Evolutionary conservation across 106 monocot species (phyloP).

Genomic region (Ottelia alismoides): DNA sequence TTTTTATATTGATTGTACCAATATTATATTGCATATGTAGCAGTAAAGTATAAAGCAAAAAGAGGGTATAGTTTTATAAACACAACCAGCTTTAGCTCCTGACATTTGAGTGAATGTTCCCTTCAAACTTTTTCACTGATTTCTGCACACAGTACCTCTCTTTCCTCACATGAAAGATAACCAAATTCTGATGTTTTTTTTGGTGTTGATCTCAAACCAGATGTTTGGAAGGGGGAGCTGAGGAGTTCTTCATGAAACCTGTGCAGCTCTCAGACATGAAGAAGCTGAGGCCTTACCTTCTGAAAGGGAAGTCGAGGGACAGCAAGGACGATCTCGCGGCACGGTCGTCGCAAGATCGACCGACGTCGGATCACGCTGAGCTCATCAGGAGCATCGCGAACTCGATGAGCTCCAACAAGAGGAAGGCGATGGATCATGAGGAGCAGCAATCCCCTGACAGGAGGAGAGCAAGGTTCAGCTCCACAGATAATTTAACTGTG

Average conservation of each 20-base stretch:
- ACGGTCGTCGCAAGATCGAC: not conserved
- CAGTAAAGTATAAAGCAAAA: not conserved
- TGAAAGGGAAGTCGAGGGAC: constrained; percentile 49
- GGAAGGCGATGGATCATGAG: constrained; percentile 44
- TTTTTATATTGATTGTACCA: no score
- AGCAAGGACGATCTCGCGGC: constrained; percentile 6
- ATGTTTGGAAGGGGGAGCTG: constrained; percentile 88
- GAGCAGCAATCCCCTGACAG: constrained; percentile 42
- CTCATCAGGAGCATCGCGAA: constrained; percentile 3
- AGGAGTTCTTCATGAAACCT: constrained; percentile 93
- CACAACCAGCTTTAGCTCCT: not conserved
- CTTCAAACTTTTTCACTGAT: no score
- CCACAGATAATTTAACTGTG: constrained; percentile 3
- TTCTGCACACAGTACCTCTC: no score
- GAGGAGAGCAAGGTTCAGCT: constrained; percentile 54
- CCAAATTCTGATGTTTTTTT: not conserved
- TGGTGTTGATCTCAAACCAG: constrained; percentile 24
- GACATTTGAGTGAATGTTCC: not conserved
- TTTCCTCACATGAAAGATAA: no score
- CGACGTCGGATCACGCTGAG: constrained; percentile 2
- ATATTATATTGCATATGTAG: no score
- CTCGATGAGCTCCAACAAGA: constrained; percentile 26
- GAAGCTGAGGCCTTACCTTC: constrained; percentile 59
- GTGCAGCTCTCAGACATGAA: constrained; percentile 77
- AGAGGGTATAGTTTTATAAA: not conserved